Conservation (phyloP, 345 rosid genomes). For the Iberis pinnata region DNA sequence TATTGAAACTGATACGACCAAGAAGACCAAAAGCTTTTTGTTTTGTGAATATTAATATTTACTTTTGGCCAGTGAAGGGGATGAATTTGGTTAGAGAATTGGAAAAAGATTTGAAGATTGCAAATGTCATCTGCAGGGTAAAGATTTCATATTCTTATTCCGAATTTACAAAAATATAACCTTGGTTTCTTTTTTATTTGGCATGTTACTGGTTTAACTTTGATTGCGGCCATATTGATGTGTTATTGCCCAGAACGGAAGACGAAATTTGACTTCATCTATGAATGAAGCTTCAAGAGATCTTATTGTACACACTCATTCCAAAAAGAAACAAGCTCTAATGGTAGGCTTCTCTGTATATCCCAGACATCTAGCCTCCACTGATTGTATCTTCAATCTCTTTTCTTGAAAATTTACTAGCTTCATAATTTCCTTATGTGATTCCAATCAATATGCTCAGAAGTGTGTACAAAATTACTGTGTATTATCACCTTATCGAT, state of each 20-base stretch:
- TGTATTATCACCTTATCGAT: neutral
- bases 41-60: conserved; percentile 20
- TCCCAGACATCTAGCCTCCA: conserved; percentile 6
- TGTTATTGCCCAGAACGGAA: conserved; percentile 67
- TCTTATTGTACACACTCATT: conserved; percentile 82
- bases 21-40: neutral
- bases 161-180: neutral
- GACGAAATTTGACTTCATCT: conserved; percentile 85
- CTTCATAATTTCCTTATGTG: neutral
- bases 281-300: conserved; percentile 98
- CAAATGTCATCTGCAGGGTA: conserved; percentile 93
- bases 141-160: conserved; percentile 21
- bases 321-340: conserved; percentile 92
- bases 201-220: conserved; percentile 22
- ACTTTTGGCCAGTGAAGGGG: conserved; percentile 97
- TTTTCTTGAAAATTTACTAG: neutral
- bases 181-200: conserved; percentile 5
- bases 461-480: conserved; percentile 2
- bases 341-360: conserved; percentile 43
- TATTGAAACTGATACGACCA: neutral
- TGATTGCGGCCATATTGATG: conserved; percentile 16
- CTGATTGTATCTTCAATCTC: conserved; percentile 5
- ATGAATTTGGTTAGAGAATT: conserved; percentile 96
- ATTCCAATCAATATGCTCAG: neutral
- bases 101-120: conserved; percentile 95